Evolutionary conservation across 441 rosid genomes (phyloP).

Genomic region (Adansonia madagascariensis): DNA sequence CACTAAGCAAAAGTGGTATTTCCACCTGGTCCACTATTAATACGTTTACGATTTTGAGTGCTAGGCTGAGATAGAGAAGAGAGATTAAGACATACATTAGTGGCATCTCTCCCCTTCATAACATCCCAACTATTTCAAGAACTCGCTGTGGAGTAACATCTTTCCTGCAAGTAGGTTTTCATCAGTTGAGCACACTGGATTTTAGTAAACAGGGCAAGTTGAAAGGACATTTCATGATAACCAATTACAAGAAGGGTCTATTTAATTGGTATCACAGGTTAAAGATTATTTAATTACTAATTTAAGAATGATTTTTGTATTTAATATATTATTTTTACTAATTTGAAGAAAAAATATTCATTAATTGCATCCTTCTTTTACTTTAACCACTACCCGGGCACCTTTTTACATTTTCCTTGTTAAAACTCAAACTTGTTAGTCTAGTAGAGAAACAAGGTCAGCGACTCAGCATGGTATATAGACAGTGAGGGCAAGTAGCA

Average conservation of each 20-base stretch:
- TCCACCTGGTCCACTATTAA: constrained; percentile 90
- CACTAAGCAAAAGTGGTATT: constrained; percentile 67
- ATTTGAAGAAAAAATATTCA: too few species aligned
- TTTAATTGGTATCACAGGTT: too few species aligned
- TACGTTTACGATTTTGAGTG: constrained; percentile 86
- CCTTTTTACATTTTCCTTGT: neutral
- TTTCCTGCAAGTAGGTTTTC: constrained; percentile 43
- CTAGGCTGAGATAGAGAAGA: constrained; percentile 61
- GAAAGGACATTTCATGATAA: constrained; percentile 34
- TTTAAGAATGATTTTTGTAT: too few species aligned
- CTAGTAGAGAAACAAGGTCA: neutral
- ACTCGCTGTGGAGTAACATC: constrained; percentile 87
- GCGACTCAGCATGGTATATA: neutral
- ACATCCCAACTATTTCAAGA: constrained; percentile 82
- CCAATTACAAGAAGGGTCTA: constrained; percentile 68
- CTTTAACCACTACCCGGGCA: too few species aligned
- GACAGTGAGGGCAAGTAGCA: constrained; percentile 10
- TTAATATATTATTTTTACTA: constrained; percentile 58
- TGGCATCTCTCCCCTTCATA: constrained; percentile 68
- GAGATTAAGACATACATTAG: neutral
- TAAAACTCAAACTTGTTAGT: constrained; percentile 11
- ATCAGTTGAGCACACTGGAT: constrained; percentile 35
- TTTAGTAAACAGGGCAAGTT: neutral
- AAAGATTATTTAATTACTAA: too few species aligned
- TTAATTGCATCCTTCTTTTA: too few species aligned